These are phyloP conservation scores for Aspergillus sclerotioniger DNA, from an alignment of 495 filamentous ascomycete genomes.

Conservation along the genomic window DNA sequence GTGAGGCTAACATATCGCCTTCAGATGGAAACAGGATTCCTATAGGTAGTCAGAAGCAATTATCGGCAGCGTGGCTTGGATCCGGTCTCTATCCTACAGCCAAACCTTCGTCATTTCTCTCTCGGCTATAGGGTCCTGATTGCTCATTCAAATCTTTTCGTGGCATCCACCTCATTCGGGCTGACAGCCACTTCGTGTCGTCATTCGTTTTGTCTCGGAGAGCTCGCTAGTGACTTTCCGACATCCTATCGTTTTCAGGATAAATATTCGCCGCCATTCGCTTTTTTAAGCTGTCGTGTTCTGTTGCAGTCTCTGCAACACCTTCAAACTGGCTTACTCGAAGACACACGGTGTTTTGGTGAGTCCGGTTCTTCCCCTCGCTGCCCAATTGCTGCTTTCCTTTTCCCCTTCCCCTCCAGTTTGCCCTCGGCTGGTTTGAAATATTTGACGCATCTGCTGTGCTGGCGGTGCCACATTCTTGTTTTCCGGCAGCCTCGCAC, in stretches of 20 bases:
- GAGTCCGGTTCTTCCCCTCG: constrained; percentile 34
- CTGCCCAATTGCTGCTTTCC: constrained; percentile 25
- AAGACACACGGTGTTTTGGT: constrained; percentile 51
- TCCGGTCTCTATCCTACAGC: constrained; percentile 37
- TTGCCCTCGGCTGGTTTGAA: constrained; percentile 14
- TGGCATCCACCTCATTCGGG: constrained; percentile 28
- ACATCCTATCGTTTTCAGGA: constrained; percentile 40
- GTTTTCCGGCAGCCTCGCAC: constrained; percentile 4
- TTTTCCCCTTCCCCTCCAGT: constrained; percentile 6
- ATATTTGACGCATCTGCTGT: constrained; percentile 17
- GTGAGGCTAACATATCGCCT: constrained; percentile 7
- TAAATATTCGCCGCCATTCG: constrained; percentile 53
- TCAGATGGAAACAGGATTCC: constrained; percentile 23
- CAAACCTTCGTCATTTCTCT: constrained; percentile 34
- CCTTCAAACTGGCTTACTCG: constrained; percentile 55
- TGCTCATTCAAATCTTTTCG: constrained; percentile 38
- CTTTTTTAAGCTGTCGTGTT: constrained; percentile 42
- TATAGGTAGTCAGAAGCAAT: constrained; percentile 25
- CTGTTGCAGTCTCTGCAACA: constrained; percentile 51
- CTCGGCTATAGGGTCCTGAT: constrained; percentile 27
- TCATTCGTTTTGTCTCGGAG: constrained; percentile 49
- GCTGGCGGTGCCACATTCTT: constrained; percentile 1
- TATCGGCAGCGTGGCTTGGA: constrained; percentile 26
- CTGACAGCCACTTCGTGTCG: constrained; percentile 40
- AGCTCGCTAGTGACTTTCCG: constrained; percentile 34